Base-by-base conservation (phyloP, 129 eudicot species). In the Logfia minima region DNA sequence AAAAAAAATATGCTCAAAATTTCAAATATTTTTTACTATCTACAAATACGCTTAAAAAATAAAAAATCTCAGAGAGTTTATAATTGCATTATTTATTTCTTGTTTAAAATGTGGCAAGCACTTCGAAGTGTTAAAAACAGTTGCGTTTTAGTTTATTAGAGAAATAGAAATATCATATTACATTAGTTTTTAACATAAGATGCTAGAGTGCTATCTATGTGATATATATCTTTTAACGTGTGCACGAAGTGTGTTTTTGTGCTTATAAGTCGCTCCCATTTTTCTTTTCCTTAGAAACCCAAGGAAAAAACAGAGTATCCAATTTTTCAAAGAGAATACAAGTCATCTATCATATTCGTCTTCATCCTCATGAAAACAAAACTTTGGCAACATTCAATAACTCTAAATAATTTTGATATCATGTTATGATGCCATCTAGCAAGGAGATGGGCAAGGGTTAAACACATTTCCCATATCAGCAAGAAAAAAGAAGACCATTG, bases 401-500 rank as follows among this genome's bases (percentile, higher is more conserved):
- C 37, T 4, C 8, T 34, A 34, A 26, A 26, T 34, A 34, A 34
- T 34, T 53, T 22, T 66, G 68, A 63, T 32, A 62, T 48, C n/a
- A 48, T 48, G 55, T 48, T 39, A 64, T 11, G 51, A 76, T 64
- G 81, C 41, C 81, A 43, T 77, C 72, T 23, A 58, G 63, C 60
- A 59, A 31, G 19, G 77, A 70, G 28, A 82, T 35, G 81, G 74
- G 29, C 52, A 55, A 71, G 26, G 24, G 56, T 48, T n/a, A n/a
- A 45, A 55, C 18, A 64, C 73, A n/a, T 70, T 76, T 59, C 81
- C 85, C 63, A 66, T 82, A 23, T 70, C 81, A 7, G n/a, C 78
- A 64, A 76, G 75, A 66, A 41, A 26, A n/a, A 77, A 72, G 58
- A 76, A 28, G 31, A 65, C 58, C 8, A 17, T 29, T 32, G 26